Evolutionary conservation across 2,329 filamentous ascomycete species (phyloP), one percentile per base, ranked within the genome.

Genomic region (Sporothrix schenckii): DNA sequence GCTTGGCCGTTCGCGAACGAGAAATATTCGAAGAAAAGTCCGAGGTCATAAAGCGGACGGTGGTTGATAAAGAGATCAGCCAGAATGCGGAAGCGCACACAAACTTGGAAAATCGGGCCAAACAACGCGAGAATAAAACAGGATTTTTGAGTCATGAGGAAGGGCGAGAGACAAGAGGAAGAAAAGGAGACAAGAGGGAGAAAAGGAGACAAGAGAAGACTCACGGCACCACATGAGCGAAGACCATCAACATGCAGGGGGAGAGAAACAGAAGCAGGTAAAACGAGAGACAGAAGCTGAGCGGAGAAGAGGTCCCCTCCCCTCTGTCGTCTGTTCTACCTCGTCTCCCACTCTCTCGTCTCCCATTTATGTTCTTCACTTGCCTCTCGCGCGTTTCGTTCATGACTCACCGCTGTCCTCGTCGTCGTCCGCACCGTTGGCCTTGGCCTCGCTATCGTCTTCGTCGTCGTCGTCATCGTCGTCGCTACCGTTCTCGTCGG

Each of bases 381-480:
- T 47, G 27, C 39, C n/a, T 52, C 47, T 30, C 47, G 24, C 47
- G 63, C 63, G 27, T 19, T 34, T 56, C 52, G 34, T 53, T 70
- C 61, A 60, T 66, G 60, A 65, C 49, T 69, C 68, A 49, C 68
- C 39, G 9, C 27, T 50, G 21, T 69, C 68, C 34, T 68, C 68
- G 14, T 71, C 61, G 53, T 72, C 69, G 30, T 68, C 71, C 9
- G 54, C 54, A 16, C 70, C 70, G 49, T 71, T 71, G 30, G 67
- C 66, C 10, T 70, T 65, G 21, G 66, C 65, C 7, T 70, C 69
- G 66, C 54, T 53, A 24, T 68, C 67, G 21, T 69, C 71, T 10
- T 69, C 61, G 19, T 69, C 69, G 6, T 34, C 69, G 41, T 68
- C 71, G 34, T 34, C 34, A 34, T 34, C 34, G 34, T 34, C 34